phyloP scores from a whole-genome alignment of 768 basidiomycete genomes.

The Dioszegia hungarica region DNA sequence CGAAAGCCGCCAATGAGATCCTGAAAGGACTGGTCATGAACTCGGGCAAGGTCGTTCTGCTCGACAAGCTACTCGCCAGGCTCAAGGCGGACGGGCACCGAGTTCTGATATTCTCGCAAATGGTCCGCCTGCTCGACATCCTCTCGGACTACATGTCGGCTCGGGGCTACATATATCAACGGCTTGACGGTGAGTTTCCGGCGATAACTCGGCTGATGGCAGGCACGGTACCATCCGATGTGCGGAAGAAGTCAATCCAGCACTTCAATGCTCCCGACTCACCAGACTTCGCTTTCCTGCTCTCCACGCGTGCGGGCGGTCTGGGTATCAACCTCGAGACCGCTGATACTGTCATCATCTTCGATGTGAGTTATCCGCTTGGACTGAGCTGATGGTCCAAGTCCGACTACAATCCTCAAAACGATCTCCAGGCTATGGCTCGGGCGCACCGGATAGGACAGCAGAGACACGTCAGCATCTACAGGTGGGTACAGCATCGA shows the following conservation, averaged over 20 bases:
- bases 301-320: slow-evolving; percentile 95
- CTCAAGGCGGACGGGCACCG: slow-evolving; percentile 89
- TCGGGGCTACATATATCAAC: slow-evolving; percentile 85
- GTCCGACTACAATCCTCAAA: slow-evolving; percentile 99
- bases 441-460: slow-evolving; percentile 98
- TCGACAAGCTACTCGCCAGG: slow-evolving; percentile 90
- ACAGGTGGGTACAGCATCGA: slow-evolving; percentile 53
- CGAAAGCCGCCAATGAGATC: slow-evolving; percentile 61
- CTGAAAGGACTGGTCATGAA: slow-evolving; percentile 97
- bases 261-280: slow-evolving; percentile 93
- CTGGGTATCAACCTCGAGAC: slow-evolving; percentile 98
- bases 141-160: slow-evolving; percentile 92
- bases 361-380: slow-evolving; percentile 56
- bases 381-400: slow-evolving; percentile 46
- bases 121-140: slow-evolving; percentile 98
- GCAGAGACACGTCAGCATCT: slow-evolving; percentile 96
- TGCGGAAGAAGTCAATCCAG: slow-evolving; percentile 89
- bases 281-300: slow-evolving; percentile 90
- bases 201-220: neutral
- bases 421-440: slow-evolving; percentile 98
- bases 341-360: slow-evolving; percentile 97
- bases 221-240: slow-evolving; percentile 72
- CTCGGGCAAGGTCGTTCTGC: slow-evolving; percentile 94
- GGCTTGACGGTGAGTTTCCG: slow-evolving; percentile 73
- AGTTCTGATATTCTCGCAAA: slow-evolving; percentile 95